Percentiles rank a stretch among this genome's conserved stretches.
Evolutionary conservation across 257 asterid species (phyloP).

Genomic region (Coffea canephora): DNA sequence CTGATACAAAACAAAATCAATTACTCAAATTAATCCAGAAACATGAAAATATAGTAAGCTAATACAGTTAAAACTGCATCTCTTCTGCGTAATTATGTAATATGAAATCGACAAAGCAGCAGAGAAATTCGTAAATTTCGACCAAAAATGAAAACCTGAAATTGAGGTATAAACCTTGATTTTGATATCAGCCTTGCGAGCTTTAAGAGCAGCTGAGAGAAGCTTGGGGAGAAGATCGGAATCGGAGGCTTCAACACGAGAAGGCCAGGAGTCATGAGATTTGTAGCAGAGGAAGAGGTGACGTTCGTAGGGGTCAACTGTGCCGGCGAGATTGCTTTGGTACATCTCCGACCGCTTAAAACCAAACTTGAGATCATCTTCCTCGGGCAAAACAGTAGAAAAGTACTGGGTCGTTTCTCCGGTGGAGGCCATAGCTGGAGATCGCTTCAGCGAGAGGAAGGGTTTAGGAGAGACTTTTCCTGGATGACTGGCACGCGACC

Average conservation of each 20-base stretch:
- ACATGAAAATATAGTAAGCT: background rate
- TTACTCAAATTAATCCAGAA: background rate
- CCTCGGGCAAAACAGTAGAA: slow-evolving; percentile 33
- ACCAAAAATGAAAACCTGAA: background rate
- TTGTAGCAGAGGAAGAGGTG: slow-evolving; percentile 90
- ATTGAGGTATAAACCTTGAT: slow-evolving; percentile 42
- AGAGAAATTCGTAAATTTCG: background rate
- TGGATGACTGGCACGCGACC: background rate
- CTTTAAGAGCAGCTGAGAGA: slow-evolving; percentile 54
- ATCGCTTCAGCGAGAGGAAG: slow-evolving; percentile 10
- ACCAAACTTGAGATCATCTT: slow-evolving; percentile 55
- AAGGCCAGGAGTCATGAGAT: slow-evolving; percentile 82
- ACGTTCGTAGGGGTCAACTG: slow-evolving; percentile 68
- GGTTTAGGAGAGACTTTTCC: slow-evolving; percentile 23
- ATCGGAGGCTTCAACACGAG: slow-evolving; percentile 73
- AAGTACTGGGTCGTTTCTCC: slow-evolving; percentile 49
- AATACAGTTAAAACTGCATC: background rate
- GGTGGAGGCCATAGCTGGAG: slow-evolving; percentile 47
- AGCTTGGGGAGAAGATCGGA: slow-evolving; percentile 83
- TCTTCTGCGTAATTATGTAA: background rate
- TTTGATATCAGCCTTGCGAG: slow-evolving; percentile 60
- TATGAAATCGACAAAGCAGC: background rate
- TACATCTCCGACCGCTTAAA: slow-evolving; percentile 83
- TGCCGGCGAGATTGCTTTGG: slow-evolving; percentile 53
- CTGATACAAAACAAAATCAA: background rate